Percentiles rank a stretch among this genome's conserved stretches.
Evolutionary conservation across 2,329 filamentous ascomycete species (phyloP).

Genomic region (Shiraia bambusicola): DNA sequence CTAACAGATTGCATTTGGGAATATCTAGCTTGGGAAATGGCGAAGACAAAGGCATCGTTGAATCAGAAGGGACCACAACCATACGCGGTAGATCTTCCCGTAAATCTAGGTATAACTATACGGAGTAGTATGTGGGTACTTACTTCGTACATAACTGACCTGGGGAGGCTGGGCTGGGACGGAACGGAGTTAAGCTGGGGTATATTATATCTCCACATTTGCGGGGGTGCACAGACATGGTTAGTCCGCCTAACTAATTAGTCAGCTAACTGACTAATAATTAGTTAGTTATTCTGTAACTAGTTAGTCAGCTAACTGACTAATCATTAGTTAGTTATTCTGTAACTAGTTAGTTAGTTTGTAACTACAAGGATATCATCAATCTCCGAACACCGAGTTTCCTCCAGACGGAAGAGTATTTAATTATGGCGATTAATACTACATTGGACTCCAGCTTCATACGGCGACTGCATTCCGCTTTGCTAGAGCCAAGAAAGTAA

Average conservation of each 20-base stretch:
- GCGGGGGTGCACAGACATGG: constrained; percentile 21
- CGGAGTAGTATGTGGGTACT: no score
- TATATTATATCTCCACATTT: constrained; percentile 12
- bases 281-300: no score
- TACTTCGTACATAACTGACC: no score
- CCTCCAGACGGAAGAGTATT: constrained; percentile 9
- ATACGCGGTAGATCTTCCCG: not conserved
- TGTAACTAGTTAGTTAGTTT: no score
- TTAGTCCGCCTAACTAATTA: no score
- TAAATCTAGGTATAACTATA: no score
- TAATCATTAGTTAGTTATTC: no score
- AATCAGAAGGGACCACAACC: constrained; percentile 1
- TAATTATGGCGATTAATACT: constrained; percentile 15
- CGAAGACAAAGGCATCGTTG: constrained; percentile 47
- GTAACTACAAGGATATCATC: constrained; percentile 31
- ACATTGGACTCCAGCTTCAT: constrained; percentile 40
- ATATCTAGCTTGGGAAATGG: constrained; percentile 48
- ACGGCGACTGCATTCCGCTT: constrained; percentile 44
- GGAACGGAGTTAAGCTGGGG: constrained; percentile 9
- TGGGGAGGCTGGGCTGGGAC: no score
- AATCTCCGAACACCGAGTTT: constrained; percentile 27
- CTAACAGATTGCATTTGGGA: constrained; percentile 48
- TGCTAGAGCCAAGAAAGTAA: constrained; percentile 44
- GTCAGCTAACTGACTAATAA: no score
- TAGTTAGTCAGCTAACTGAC: no score